phyloP scores from a whole-genome alignment of 495 filamentous ascomycete genomes.

The Aspergillus sclerotioniger region DNA sequence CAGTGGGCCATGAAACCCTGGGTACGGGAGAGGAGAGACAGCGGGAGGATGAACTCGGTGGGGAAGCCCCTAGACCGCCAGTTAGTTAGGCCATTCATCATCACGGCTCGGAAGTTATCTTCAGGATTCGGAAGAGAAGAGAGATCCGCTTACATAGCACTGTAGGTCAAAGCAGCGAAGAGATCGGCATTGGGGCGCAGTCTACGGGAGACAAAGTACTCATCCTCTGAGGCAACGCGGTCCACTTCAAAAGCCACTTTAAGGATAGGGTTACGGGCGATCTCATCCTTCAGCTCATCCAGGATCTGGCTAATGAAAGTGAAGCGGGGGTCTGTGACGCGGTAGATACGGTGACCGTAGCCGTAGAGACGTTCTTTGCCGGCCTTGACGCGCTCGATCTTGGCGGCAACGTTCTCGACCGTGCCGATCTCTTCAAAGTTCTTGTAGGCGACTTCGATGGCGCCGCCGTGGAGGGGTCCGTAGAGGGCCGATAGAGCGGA shows the following conservation, averaged over 20 bases:
- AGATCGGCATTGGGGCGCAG: not conserved
- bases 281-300: not conserved
- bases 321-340: slow-evolving; percentile 18
- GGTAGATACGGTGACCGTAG: slow-evolving; percentile 55
- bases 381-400: slow-evolving; percentile 37
- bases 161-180: not conserved
- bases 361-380: slow-evolving; percentile 52
- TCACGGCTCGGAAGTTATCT: too few species aligned
- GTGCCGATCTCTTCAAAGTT: slow-evolving; percentile 42
- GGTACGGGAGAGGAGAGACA: not conserved
- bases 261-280: not conserved
- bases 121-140: too few species aligned
- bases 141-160: not conserved
- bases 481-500: slow-evolving; percentile 39
- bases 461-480: slow-evolving; percentile 53
- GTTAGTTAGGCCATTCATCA: too few species aligned
- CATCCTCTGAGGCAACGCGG: not conserved
- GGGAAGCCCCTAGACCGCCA: not conserved
- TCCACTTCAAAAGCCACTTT: not conserved
- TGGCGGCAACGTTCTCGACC: slow-evolving; percentile 35
- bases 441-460: slow-evolving; percentile 50
- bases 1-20: not conserved
- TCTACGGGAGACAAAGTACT: not conserved
- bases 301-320: not conserved
- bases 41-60: not conserved